Evolutionary conservation across 371 early-diverging fungal genomes (phyloP).

Genomic region (Sporodiniella umbellata): DNA sequence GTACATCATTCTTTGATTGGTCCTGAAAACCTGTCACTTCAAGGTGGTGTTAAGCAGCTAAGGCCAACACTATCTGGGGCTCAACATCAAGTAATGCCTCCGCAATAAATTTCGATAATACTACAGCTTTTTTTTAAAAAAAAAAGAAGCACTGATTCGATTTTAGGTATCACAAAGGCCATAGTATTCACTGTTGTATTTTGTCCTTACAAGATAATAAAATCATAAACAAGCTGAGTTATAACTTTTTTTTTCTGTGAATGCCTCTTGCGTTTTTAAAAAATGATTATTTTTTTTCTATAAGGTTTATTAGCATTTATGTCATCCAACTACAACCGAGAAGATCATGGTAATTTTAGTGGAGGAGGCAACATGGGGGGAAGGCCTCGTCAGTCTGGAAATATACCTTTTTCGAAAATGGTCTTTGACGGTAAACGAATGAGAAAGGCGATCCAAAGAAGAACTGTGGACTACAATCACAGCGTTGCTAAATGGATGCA

Average conservation of each 20-base stretch:
- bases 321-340: conserved; percentile 13
- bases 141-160: too few relatives aligned
- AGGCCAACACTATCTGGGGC: conserved; percentile 3
- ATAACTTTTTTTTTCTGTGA: neutral
- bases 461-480: conserved; percentile 94
- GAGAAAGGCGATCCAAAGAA: conserved; percentile 92
- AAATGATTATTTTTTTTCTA: neutral
- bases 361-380: conserved; percentile 13
- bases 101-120: too few relatives aligned
- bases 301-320: conserved; percentile 1
- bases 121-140: too few relatives aligned
- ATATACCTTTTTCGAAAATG: conserved; percentile 48
- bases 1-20: conserved; percentile 82
- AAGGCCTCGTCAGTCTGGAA: conserved; percentile 2
- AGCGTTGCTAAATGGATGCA: conserved; percentile 81
- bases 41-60: conserved; percentile 47
- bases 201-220: too few relatives aligned
- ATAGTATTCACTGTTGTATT: too few relatives aligned
- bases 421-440: conserved; percentile 90
- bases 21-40: conserved; percentile 73
- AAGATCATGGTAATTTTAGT: conserved; percentile 12
- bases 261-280: neutral
- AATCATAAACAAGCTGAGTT: too few relatives aligned
- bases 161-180: too few relatives aligned
- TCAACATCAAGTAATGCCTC: conserved; percentile 4